These are phyloP conservation scores for Eucalyptus cladocalyx DNA, from an alignment of 345 rosid genomes.

Conservation along the genomic window DNA sequence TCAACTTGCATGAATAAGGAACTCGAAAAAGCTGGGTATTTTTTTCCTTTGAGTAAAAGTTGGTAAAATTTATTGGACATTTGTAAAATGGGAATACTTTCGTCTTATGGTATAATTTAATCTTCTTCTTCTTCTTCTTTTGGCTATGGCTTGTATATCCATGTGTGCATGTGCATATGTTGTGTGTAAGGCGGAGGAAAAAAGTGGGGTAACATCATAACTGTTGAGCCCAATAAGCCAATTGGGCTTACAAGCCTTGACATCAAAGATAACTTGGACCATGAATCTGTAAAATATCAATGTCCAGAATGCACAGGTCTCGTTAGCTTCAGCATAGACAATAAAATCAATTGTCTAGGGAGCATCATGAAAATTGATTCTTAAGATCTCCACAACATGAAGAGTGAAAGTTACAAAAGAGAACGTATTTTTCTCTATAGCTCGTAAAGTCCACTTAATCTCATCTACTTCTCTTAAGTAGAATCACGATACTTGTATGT, in stretches of 20 bases:
- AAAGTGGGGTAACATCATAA: neutral
- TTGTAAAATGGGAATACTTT: neutral
- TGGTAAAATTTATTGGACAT: neutral
- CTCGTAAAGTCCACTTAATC: neutral
- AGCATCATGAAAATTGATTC: neutral
- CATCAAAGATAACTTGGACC: neutral
- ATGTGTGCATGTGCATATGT: too few species aligned
- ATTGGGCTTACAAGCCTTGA: neutral
- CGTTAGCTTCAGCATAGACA: neutral
- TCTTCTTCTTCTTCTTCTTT: too few species aligned
- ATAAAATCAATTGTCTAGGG: too few species aligned
- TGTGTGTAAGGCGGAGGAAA: neutral
- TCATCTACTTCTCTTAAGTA: neutral
- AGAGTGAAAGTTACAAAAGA: neutral
- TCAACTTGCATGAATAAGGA: neutral
- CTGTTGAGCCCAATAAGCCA: neutral
- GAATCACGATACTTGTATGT: neutral
- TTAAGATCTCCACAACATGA: too few species aligned
- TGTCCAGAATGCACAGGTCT: rapidly evolving
- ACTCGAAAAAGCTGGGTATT: neutral
- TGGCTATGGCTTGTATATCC: neutral
- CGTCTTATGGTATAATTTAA: too few species aligned
- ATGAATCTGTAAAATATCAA: neutral
- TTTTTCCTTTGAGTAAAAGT: neutral
- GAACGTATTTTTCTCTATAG: neutral